Evolutionary conservation across 1,139 yeast genomes (phyloP), one percentile per base, ranked within the genome.

Genomic region (Scheffersomyces insectosa): DNA sequence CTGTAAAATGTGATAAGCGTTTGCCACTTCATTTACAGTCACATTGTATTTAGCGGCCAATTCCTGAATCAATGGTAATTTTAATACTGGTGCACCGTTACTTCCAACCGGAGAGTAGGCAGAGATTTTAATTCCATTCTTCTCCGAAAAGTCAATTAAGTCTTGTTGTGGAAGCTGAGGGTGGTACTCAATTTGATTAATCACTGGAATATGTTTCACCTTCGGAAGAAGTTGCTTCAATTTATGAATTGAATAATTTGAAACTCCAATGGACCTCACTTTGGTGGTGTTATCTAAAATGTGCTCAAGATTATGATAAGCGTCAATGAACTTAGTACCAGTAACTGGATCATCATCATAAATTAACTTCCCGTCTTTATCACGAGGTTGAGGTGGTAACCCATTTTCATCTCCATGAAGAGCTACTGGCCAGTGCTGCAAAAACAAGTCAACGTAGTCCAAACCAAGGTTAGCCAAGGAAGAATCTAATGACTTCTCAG

Each of bases 351-450:
- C 75, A 47, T 65, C 72, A 45, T 68, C 82, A 47, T 68, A 68
- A 2, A 62, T 48, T 12, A 76, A 55, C 11, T 68, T 65, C 0
- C 82, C 84, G 30, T 71, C 54, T 1, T 60, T 59, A 47, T 70
- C 72, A 30, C 51, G 55, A 1, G 79, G 79, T 28, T 51, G 52
- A 1, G 66, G 39, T 4, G 76, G 75, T 15, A 51, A 42, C 0
- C 78, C 78, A 45, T 70, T 59, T 30, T 62, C 68, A 50, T 65
- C 75, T 5, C 72, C 71, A 33, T 55, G 58, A 20, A 69, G 54
- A 44, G 68, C 63, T 29, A 78, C 49, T 5, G 87, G 88, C 86
- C 86, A 82, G 56, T 82, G 87, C 47, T 80, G 85, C 47, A 82
- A 67, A 5, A 75, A 63, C 44, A 82, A 62, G 55, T 82, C 86